Conservation (phyloP, 78 protist genomes). For the Neovahlkampfia damariscottae region DNA sequence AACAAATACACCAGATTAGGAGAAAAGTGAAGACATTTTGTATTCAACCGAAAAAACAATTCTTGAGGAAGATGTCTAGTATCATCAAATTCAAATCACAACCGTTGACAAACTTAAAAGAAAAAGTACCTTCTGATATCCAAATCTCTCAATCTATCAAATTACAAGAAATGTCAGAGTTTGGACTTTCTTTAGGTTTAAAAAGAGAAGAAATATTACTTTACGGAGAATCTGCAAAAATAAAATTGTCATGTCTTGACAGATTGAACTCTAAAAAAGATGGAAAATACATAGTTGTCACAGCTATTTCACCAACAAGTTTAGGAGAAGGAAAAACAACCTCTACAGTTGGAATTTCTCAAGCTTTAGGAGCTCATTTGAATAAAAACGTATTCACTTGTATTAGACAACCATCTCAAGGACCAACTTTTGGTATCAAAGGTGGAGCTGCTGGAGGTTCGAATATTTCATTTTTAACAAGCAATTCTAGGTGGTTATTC, state of each 20-base stretch:
- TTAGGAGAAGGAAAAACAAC: constrained; percentile 96
- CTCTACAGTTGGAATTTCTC: constrained; percentile 89
- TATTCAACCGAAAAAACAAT: too few relatives aligned
- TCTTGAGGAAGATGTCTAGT: too few relatives aligned
- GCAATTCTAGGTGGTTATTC: too few relatives aligned
- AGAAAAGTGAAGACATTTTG: too few relatives aligned
- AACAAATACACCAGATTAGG: too few relatives aligned
- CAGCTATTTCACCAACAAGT: constrained; percentile 85
- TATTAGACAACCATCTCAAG: constrained; percentile 88
- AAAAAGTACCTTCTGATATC: background rate
- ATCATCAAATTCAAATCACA: too few relatives aligned
- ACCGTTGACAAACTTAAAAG: too few relatives aligned
- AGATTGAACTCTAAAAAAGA: background rate
- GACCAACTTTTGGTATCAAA: constrained; percentile 95
- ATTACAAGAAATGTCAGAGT: background rate
- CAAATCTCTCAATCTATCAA: background rate
- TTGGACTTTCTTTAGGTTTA: background rate
- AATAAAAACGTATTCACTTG: constrained; percentile 54
- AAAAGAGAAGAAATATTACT: background rate
- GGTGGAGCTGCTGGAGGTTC: constrained; percentile 95
- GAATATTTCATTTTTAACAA: too few relatives aligned
- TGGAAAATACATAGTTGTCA: constrained; percentile 74
- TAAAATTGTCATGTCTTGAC: background rate
- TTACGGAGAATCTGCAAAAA: background rate
- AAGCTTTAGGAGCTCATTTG: constrained; percentile 92